Base-by-base conservation (phyloP, 495 filamentous ascomycete species). In the Podospora fimiseda region DNA sequence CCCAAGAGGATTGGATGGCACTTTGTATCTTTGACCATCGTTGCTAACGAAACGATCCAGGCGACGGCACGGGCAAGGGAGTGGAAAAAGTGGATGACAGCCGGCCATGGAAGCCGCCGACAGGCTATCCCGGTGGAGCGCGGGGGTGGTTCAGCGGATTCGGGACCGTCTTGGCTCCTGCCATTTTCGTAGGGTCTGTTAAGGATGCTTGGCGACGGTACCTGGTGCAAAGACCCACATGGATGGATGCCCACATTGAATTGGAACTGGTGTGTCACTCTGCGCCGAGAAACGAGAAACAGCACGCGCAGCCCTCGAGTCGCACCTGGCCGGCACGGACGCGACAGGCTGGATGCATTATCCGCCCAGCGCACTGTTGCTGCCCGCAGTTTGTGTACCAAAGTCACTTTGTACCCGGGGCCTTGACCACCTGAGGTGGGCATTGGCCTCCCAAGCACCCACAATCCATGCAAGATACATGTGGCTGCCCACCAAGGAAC, bases 401-500 rank as follows among this genome's bases (percentile, higher is more conserved):
- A 16, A 13, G 19, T 5, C 19, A 14, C 19, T 45, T 24, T 45
- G 43, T 33, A 33, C 27, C 27, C 27, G 27, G 27, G 27, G 11
- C 27, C 27, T 33, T 33, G 27, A 33, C 6, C 27, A 11, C 27
- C 11, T 33, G 27, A 33, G 27, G 11, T 33, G 27, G 27, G 27
- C 27, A 33, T 33, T 5, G 27, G 27, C 27, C 27, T 11, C 39
- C 45, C 11, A 48, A 41, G 53, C 40, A 55, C 55, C 58, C 39
- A 50, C 51, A 53, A 59, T 56, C 52, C 54, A 40, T 60, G 59
- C 61, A 56, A 39, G 45, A 53, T 15, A 48, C 60, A 63, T 59
- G 60, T 56, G 58, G 55, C 50, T 60, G 55, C 33, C 43, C 40
- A 37, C 23, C 36, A 49, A 37, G 51, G 55, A 20, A 46, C 53